Evolutionary conservation across 495 filamentous ascomycete genomes (phyloP).

Genomic region (Margaritispora aquatica): DNA sequence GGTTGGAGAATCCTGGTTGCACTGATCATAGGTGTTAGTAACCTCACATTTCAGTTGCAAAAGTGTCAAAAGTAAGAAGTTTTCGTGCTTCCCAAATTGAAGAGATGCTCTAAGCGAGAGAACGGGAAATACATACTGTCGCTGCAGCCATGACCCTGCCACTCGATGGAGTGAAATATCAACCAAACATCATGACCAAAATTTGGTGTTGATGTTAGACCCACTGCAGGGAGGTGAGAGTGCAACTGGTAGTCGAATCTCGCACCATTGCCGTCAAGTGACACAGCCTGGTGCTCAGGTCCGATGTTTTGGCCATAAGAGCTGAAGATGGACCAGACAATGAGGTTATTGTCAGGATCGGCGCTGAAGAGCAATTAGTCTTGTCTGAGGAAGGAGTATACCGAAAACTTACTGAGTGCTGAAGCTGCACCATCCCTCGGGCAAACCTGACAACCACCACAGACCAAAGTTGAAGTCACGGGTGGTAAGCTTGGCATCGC

Average conservation of each 20-base stretch:
- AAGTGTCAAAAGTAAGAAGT: too few species aligned
- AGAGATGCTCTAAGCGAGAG: too few species aligned
- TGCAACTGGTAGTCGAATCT: not conserved
- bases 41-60: too few species aligned
- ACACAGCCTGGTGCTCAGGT: not conserved
- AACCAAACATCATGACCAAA: not conserved
- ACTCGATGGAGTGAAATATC: not conserved
- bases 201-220: not conserved
- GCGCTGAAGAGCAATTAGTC: not conserved
- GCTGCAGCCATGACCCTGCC: not conserved
- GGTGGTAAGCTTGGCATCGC: not conserved
- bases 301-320: not conserved
- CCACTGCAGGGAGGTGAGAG: not conserved
- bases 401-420: not conserved
- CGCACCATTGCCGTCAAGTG: not conserved
- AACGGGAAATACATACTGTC: too few species aligned
- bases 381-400: not conserved
- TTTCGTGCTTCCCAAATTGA: too few species aligned
- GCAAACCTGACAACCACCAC: not conserved
- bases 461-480: not conserved
- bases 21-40: too few species aligned
- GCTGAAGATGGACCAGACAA: not conserved
- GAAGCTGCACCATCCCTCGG: not conserved
- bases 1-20: not conserved
- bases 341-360: not conserved